phyloP scores from a whole-genome alignment of 768 basidiomycete species.

The Suillus cothurnatus region DNA sequence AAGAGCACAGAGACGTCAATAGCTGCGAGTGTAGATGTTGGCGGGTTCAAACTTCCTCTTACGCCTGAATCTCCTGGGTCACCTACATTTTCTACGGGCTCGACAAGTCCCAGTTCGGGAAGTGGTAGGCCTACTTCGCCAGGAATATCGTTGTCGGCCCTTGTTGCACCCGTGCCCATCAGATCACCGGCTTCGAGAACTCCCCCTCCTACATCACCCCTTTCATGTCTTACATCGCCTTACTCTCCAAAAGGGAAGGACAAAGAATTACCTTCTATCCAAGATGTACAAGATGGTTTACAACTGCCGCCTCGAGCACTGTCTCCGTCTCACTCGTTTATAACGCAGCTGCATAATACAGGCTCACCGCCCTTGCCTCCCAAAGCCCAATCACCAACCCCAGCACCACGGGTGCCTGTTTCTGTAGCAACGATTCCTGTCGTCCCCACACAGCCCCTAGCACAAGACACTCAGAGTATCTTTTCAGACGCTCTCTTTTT shows the following conservation, averaged over 20 bases:
- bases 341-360: conserved; percentile 19
- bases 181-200: conserved; percentile 21
- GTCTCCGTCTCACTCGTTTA: conserved; percentile 11
- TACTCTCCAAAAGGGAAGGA: conserved; percentile 29
- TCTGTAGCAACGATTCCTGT: conserved; percentile 18
- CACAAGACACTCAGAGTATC: conserved; percentile 39
- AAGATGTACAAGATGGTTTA: conserved; percentile 24
- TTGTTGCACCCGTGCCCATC: conserved; percentile 9
- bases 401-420: conserved; percentile 14
- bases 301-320: conserved; percentile 15
- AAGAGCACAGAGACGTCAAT: conserved; percentile 25
- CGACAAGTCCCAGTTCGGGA: conserved; percentile 1
- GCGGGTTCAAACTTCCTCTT: conserved; percentile 34
- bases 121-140: neutral
- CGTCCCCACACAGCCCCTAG: conserved; percentile 31
- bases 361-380: conserved; percentile 24
- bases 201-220: conserved; percentile 22
- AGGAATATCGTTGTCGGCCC: conserved; percentile 1
- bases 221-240: conserved; percentile 40
- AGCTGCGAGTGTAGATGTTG: conserved; percentile 24
- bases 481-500: conserved; percentile 65
- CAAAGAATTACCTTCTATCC: conserved; percentile 36
- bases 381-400: conserved; percentile 21
- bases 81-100: conserved; percentile 5
- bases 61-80: conserved; percentile 28